Base-by-base conservation (phyloP, 2,329 filamentous ascomycete genomes). In the Dothideomycetidae sp. region DNA sequence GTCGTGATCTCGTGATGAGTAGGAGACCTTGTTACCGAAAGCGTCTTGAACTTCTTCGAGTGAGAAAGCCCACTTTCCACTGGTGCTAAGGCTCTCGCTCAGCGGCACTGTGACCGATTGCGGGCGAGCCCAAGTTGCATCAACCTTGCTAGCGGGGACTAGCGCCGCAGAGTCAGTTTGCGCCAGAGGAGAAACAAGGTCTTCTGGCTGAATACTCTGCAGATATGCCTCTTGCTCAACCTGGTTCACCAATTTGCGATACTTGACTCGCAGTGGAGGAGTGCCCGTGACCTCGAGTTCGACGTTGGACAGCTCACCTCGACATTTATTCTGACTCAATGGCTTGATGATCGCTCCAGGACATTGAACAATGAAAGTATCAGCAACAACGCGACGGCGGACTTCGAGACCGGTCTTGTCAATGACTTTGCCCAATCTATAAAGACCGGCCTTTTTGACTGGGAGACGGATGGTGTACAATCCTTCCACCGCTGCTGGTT, bases 41-140 rank as follows among this genome's bases (percentile, higher is more conserved):
- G 76, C 88, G 62, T 98, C 90, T 42, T 83, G 75, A 5, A 98
- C 83, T 56, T 94, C 83, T 48, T 94, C 83, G 37, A 98, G 76
- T 1, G 80, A 78, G 54, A 96, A 98, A 43, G 80, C 69, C 86
- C 88, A 96, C 36, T 75, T 70, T 11, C 88, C 90, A 36, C 79
- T 71, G 5, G 69, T 68, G 33, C 73, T 74, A 61, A 98, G 75
- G 4, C 86, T 86, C 57, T 98, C 92, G 52, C 93, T 96, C 40
- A 98, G 63, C 3, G 83, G 76, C 13, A 98, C 83, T 7, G 70
- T 70, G 23, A 98, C 75, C 29, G 64, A 77, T 41, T 81, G 78
- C 13, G 78, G 64, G 41, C 73, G 75, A 11, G 83, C 84, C 90
- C 90, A 96, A 0, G 79, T 75, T 21, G 81, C 67, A 46, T 88